phyloP scores from a whole-genome alignment of 73 alveolate species.

The Paramecium caudatum region DNA sequence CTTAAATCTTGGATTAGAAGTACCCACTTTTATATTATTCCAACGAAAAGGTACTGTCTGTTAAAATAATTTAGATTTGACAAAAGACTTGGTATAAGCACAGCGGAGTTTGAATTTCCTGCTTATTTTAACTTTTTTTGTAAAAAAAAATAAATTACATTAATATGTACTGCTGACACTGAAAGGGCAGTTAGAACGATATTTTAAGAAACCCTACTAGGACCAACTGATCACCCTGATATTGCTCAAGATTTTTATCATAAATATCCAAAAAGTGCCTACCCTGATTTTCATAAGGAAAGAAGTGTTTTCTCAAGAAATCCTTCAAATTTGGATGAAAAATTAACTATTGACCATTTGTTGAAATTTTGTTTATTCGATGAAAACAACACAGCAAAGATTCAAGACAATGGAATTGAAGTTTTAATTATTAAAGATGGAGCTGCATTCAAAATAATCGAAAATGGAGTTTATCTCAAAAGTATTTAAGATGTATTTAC shows the following conservation, averaged over 20 bases:
- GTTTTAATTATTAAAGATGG: constrained; percentile 55
- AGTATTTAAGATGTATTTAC: constrained; percentile 34
- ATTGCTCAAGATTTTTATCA: constrained; percentile 61
- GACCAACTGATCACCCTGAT: constrained; percentile 71
- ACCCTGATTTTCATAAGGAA: constrained; percentile 76
- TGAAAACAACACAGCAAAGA: constrained; percentile 41
- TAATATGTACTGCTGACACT: constrained; percentile 67
- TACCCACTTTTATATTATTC: constrained; percentile 72
- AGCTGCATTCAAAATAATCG: constrained; percentile 52
- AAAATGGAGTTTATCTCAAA: constrained; percentile 65
- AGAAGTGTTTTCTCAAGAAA: constrained; percentile 72
- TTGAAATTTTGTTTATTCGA: constrained; percentile 69
- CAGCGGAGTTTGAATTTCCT: constrained; percentile 78
- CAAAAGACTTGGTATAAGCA: constrained; percentile 67
- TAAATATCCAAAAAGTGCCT: constrained; percentile 68
- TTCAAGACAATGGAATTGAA: background rate
- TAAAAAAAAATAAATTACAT: constrained; percentile 61
- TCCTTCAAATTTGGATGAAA: constrained; percentile 59
- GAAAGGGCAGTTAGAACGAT: constrained; percentile 70
- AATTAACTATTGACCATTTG: constrained; percentile 63
- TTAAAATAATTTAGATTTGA: constrained; percentile 40
- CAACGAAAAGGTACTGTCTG: constrained; percentile 48
- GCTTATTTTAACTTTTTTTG: constrained; percentile 73
- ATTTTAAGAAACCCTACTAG: constrained; percentile 70
- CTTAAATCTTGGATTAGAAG: constrained; percentile 64